phyloP scores from a whole-genome alignment of 1,284 basidiomycete species.

The Boletellus dicymbophilus region DNA sequence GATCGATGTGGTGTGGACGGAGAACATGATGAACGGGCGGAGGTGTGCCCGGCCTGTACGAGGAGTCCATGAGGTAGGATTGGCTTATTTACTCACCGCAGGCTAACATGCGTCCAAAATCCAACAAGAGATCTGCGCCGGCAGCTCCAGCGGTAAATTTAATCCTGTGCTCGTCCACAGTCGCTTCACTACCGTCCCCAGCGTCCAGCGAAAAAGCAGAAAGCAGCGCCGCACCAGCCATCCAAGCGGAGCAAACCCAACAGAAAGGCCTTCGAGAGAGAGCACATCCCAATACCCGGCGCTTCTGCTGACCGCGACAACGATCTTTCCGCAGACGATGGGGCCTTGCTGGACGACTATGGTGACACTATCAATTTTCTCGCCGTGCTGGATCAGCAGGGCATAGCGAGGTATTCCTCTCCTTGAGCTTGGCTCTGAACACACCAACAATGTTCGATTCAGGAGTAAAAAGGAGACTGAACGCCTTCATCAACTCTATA shows the following conservation, averaged over 20 bases:
- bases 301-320: slow-evolving; percentile 40
- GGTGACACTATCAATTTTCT: slow-evolving; percentile 62
- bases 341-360: slow-evolving; percentile 60
- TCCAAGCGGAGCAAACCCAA: slow-evolving; percentile 39
- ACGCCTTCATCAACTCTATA: slow-evolving; percentile 61
- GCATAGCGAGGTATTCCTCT: slow-evolving; percentile 63
- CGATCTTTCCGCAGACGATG: slow-evolving; percentile 63
- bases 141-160: slow-evolving; percentile 32
- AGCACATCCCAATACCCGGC: slow-evolving; percentile 62
- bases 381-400: slow-evolving; percentile 61
- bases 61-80: too few relatives aligned
- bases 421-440: slow-evolving; percentile 3
- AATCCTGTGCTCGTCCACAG: background rate
- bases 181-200: slow-evolving; percentile 23
- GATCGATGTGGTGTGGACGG: slow-evolving; percentile 71
- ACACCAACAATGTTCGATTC: slow-evolving; percentile 6
- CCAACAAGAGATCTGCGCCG: slow-evolving; percentile 36
- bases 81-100: too few relatives aligned
- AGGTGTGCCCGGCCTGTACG: slow-evolving; percentile 36
- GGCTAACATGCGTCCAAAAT: slow-evolving; percentile 23
- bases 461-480: slow-evolving; percentile 82
- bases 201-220: slow-evolving; percentile 48
- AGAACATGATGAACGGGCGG: slow-evolving; percentile 64
- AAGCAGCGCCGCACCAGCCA: slow-evolving; percentile 28
- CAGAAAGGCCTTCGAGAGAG: slow-evolving; percentile 56